phyloP scores from a whole-genome alignment of 371 early-diverging fungal species.

The Nematocida major region DNA sequence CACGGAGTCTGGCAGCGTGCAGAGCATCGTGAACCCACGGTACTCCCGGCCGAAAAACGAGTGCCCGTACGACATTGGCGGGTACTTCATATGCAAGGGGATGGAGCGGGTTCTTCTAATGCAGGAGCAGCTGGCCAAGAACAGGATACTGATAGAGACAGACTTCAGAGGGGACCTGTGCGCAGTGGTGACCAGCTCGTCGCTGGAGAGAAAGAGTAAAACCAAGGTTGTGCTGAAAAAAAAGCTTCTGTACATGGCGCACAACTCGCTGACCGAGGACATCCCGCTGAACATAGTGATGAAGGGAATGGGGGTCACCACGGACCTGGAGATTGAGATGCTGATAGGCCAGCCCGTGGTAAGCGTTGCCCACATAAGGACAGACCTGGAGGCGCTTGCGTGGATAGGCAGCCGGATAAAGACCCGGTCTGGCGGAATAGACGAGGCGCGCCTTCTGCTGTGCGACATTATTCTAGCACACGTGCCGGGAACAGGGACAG shows the following conservation, averaged over 20 bases:
- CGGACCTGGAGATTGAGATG: constrained; percentile 87
- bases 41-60: constrained; percentile 68
- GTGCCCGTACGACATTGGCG: constrained; percentile 96
- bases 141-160: constrained; percentile 92
- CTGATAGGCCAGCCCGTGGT: constrained; percentile 71
- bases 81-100: constrained; percentile 96
- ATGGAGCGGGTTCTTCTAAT: constrained; percentile 96
- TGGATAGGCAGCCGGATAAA: constrained; percentile 73
- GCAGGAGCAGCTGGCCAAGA: constrained; percentile 99
- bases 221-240: constrained; percentile 75
- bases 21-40: not conserved
- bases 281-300: constrained; percentile 71
- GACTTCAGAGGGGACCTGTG: constrained; percentile 76
- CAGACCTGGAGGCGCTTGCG: constrained; percentile 67
- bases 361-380: constrained; percentile 1
- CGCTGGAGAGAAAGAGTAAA: constrained; percentile 91
- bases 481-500: constrained; percentile 73
- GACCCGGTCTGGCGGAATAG: constrained; percentile 64
- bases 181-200: constrained; percentile 77
- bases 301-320: constrained; percentile 71
- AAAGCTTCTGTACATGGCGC: constrained; percentile 75
- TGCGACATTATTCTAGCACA: constrained; percentile 86
- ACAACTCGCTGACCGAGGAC: constrained; percentile 81
- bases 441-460: constrained; percentile 82
- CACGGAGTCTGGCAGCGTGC: not conserved